A percentile compares a stretch with the other conserved stretches of the same genome.
Conservation (phyloP, 1,139 yeast genomes). For the Geotrichum europaeum region DNA sequence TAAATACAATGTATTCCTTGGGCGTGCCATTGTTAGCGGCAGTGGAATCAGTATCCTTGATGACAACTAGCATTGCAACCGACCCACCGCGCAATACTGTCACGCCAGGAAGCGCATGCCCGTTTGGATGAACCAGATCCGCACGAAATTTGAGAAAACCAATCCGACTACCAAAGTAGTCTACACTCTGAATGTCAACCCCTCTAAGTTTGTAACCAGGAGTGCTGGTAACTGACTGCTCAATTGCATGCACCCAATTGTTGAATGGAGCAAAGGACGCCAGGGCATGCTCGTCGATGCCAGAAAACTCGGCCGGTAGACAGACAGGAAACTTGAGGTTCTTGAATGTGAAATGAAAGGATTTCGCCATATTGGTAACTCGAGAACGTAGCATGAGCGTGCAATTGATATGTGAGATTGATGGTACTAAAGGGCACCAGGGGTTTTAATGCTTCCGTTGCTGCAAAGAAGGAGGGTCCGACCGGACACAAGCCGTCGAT, state of each 20-base stretch:
- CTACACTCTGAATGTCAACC: constrained; percentile 26
- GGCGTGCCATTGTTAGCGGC: not conserved
- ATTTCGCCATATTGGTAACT: not conserved
- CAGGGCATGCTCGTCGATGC: not conserved
- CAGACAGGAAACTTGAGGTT: not conserved
- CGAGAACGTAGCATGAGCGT: not conserved
- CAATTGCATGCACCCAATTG: constrained; percentile 20
- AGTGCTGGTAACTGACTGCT: not conserved
- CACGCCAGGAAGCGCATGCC: constrained; percentile 25
- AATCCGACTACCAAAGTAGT: constrained; percentile 21
- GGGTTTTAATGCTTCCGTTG: not conserved
- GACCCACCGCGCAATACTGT: constrained; percentile 26
- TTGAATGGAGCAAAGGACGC: constrained; percentile 20
- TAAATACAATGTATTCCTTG: constrained; percentile 19
- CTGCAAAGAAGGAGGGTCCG: not conserved
- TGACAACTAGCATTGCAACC: constrained; percentile 25
- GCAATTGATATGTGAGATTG: not conserved
- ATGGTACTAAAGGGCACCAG: not conserved
- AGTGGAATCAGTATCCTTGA: constrained; percentile 14
- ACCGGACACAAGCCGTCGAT: not conserved
- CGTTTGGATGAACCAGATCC: constrained; percentile 22
- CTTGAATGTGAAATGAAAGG: not conserved
- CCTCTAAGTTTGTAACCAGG: constrained; percentile 10
- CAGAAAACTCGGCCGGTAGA: not conserved
- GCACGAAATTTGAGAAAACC: constrained; percentile 27